Evolutionary conservation across 495 filamentous ascomycete species (phyloP).

Genomic region (Glarea lozoyensis): DNA sequence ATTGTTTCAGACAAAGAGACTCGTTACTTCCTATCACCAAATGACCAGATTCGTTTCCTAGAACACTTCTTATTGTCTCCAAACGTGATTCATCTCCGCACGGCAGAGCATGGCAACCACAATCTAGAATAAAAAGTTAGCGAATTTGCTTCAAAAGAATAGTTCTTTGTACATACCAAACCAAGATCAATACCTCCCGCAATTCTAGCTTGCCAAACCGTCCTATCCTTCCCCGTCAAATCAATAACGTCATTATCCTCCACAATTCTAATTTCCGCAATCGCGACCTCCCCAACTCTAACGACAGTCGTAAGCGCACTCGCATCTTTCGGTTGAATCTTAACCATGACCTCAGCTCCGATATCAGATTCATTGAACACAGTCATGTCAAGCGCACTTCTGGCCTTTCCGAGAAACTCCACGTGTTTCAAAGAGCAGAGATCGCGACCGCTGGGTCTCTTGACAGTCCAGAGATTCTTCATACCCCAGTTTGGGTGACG

Average conservation of each 20-base stretch:
- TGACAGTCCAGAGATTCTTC: neutral
- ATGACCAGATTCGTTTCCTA: too few species aligned
- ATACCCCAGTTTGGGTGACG: neutral
- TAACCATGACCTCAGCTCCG: constrained; percentile 4
- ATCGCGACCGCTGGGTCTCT: neutral
- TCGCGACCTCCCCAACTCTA: neutral
- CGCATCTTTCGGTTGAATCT: constrained; percentile 7
- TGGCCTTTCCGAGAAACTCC: neutral
- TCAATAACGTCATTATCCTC: constrained; percentile 4
- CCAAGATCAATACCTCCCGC: constrained; percentile 12
- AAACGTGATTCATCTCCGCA: constrained; percentile 13
- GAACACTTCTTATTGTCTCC: constrained; percentile 8
- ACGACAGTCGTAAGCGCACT: constrained; percentile 1
- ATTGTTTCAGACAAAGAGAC: too few species aligned
- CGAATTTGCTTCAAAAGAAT: neutral
- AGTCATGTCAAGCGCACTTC: constrained; percentile 5
- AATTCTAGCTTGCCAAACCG: constrained; percentile 12
- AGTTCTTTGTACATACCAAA: constrained; percentile 7
- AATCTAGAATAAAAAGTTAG: constrained; percentile 7
- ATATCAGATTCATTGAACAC: constrained; percentile 5
- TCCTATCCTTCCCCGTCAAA: constrained; percentile 4
- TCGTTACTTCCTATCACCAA: too few species aligned
- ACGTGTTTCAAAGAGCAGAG: neutral
- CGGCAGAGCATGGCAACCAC: constrained; percentile 13
- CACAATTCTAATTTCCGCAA: constrained; percentile 9